Base-by-base conservation (phyloP, 139 green algal species). In the Pleodorina starrii region DNA sequence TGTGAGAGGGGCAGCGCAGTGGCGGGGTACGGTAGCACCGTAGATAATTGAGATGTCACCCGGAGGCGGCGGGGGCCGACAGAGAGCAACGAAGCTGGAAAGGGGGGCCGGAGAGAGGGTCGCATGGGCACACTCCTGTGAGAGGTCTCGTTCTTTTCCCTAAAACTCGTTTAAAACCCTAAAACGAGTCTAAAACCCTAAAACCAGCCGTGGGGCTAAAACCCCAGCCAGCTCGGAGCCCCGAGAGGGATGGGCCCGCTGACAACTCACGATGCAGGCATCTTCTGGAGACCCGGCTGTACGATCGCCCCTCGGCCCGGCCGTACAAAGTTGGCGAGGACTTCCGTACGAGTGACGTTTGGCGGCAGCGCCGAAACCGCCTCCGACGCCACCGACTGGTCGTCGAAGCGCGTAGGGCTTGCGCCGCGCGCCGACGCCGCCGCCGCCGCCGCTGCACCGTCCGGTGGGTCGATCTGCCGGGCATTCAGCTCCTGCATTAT, bases 401-500 rank as follows among this genome's bases (percentile, higher is more conserved):
- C 44, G n/a, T 48, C 46, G 44, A 63, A 25, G 44, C 72, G 72
- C 1, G 36, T 32, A 19, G 46, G n/a, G n/a, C n/a, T n/a, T n/a
- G n/a, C n/a, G n/a, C n/a, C n/a, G n/a, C n/a, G n/a, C n/a, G n/a
- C 72, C 40, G 9, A 2, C 40, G 40, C 35, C 76, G 48, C 48
- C 46, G 35, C 48, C 76, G 48, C 3, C 46, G 48, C 48, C 50
- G n/a, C 54, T 25, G 4, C 29, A 12, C 2, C 76, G 50, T 32
- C 48, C 5, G 48, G 6, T 1, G 3, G 12, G 48, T 32, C 76
- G n/a, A 29, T 71, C 12, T 51, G 32, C 48, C 19, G 48, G 1
- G 76, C 76, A 50, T 84, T 84, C n/a, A 84, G 76, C 44, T 84
- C 76, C 29, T 84, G 76, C 76, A 84, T 29, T 6, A 84, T 46